Conservation (phyloP, 2,329 filamentous ascomycete species). For the Bipolaris zeicola region DNA sequence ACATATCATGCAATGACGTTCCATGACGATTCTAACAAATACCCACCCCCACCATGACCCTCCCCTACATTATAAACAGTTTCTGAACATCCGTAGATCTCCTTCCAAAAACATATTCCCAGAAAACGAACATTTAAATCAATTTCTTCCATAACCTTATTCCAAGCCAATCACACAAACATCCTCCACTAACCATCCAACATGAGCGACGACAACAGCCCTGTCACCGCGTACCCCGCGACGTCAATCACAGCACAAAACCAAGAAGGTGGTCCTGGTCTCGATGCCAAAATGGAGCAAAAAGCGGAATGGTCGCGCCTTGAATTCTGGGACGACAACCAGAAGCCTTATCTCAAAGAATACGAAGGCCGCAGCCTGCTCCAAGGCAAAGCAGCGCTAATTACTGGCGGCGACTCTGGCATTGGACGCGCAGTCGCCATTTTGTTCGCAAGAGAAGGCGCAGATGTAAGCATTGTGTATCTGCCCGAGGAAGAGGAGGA, state of each 20-base stretch:
- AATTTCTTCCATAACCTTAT: background rate
- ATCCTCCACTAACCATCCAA: conserved; percentile 1
- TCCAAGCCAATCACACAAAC: background rate
- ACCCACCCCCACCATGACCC: conserved; percentile 6
- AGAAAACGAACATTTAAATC: background rate
- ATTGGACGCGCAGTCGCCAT: conserved; percentile 76
- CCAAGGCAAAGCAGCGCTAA: conserved; percentile 55
- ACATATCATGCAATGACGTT: conserved; percentile 11
- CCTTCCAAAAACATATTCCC: background rate
- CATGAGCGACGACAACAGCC: conserved; percentile 21
- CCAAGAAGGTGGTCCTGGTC: conserved; percentile 25
- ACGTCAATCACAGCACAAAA: conserved; percentile 24
- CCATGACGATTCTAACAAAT: conserved; percentile 14
- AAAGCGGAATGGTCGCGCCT: conserved; percentile 29
- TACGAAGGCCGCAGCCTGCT: conserved; percentile 27
- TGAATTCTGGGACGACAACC: conserved; percentile 29
- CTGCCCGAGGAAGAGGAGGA: conserved; percentile 75
- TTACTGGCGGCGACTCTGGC: conserved; percentile 78
- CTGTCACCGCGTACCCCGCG: conserved; percentile 26
- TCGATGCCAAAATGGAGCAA: conserved; percentile 22
- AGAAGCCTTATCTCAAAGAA: conserved; percentile 29
- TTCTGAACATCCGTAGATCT: background rate
- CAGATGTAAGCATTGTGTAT: conserved; percentile 72
- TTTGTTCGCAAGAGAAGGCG: conserved; percentile 78
- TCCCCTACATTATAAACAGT: conserved; percentile 5